phyloP scores from a whole-genome alignment of 495 filamentous ascomycete species.

The Xanthoparmelia taractica region DNA sequence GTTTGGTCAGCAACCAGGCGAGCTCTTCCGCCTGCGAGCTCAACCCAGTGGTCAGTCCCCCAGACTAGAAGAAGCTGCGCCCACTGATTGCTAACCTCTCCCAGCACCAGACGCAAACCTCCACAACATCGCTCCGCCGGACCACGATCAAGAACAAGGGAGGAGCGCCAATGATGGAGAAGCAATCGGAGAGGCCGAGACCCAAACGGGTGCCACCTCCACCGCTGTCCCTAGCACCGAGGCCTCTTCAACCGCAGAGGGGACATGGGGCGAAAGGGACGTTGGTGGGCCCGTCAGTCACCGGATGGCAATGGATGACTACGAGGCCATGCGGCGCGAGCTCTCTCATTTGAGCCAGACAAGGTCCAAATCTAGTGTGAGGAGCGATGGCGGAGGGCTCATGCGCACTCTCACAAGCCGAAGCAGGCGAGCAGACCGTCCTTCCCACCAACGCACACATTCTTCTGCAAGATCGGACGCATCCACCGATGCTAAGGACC shows the following conservation, averaged over 20 bases:
- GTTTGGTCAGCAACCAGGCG: conserved; percentile 24
- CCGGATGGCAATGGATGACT: conserved; percentile 60
- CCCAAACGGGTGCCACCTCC: conserved; percentile 23
- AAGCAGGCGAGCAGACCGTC: conserved; percentile 20
- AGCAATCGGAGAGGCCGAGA: conserved; percentile 9
- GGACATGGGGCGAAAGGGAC: conserved; percentile 72
- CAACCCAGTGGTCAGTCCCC: conserved; percentile 18
- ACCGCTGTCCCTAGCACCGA: conserved; percentile 22
- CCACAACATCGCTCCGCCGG: conserved; percentile 17
- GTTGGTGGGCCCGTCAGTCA: conserved; percentile 55
- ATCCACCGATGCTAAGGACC: conserved; percentile 15
- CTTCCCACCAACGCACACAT: conserved; percentile 1
- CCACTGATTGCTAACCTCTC: neutral
- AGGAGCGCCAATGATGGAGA: neutral
- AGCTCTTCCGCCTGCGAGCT: conserved; percentile 22
- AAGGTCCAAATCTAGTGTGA: conserved; percentile 37
- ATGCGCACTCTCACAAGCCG: conserved; percentile 18
- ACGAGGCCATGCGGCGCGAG: conserved; percentile 58
- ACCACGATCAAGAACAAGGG: conserved; percentile 1
- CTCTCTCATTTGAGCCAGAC: conserved; percentile 53
- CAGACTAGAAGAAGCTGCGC: neutral
- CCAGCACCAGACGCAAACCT: conserved; percentile 17
- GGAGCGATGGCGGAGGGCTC: conserved; percentile 23
- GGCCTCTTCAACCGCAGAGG: conserved; percentile 32
- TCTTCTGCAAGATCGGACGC: neutral